phyloP scores from a whole-genome alignment of 1,284 basidiomycete species.

The Phellinidium pouzarii region DNA sequence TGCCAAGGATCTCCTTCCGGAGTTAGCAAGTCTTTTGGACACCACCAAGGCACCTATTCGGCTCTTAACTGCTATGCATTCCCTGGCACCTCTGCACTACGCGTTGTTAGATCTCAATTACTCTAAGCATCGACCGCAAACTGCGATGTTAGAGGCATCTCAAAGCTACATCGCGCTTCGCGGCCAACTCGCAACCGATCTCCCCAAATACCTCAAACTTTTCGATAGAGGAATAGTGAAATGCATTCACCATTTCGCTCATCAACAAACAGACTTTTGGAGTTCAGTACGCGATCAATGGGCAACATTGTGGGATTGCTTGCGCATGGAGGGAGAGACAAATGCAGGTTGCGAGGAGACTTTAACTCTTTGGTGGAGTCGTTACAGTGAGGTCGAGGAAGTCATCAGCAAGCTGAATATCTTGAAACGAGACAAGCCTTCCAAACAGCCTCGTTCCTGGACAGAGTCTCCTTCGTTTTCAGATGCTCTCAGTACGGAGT shows the following conservation, averaged over 20 bases:
- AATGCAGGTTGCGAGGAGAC: constrained; percentile 61
- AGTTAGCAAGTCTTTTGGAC: constrained; percentile 47
- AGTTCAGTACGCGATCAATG: constrained; percentile 51
- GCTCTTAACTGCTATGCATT: constrained; percentile 61
- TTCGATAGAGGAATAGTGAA: constrained; percentile 50
- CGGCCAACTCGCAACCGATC: constrained; percentile 58
- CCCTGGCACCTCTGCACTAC: constrained; percentile 60
- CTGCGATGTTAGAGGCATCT: constrained; percentile 59
- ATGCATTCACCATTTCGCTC: constrained; percentile 43
- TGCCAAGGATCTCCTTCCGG: constrained; percentile 45
- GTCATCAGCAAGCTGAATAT: constrained; percentile 41
- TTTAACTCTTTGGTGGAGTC: constrained; percentile 54
- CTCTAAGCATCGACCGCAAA: constrained; percentile 55
- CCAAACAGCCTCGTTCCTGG: constrained; percentile 7
- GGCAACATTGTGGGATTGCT: constrained; percentile 72
- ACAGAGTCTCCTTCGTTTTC: constrained; percentile 19
- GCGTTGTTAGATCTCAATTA: constrained; percentile 57
- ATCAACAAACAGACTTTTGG: constrained; percentile 56
- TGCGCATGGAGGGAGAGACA: constrained; percentile 67
- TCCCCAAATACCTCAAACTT: constrained; percentile 55
- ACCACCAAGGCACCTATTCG: constrained; percentile 55
- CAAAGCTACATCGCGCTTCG: constrained; percentile 68
- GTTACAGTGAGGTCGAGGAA: constrained; percentile 59
- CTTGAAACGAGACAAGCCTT: constrained; percentile 24
- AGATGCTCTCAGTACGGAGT: constrained; percentile 9